Evolutionary conservation across 495 filamentous ascomycete genomes (phyloP).

Genomic region (Xylaria nigripes): DNA sequence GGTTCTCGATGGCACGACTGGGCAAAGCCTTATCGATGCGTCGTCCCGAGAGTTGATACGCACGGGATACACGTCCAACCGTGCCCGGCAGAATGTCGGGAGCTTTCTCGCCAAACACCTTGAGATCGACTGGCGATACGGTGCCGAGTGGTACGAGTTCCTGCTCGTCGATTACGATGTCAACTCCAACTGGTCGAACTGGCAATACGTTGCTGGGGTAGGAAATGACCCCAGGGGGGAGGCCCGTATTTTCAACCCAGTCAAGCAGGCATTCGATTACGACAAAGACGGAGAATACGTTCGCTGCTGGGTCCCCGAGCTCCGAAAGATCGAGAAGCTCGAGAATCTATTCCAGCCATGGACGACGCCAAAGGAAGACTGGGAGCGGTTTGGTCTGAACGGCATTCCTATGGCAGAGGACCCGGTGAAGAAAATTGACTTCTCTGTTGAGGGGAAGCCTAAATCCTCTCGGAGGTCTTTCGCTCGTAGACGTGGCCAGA

Average conservation of each 20-base stretch:
- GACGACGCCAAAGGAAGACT: conserved; percentile 45
- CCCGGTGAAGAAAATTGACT: conserved; percentile 50
- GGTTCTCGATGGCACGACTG: conserved; percentile 55
- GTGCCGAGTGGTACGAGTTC: conserved; percentile 71
- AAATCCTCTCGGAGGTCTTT: conserved; percentile 26
- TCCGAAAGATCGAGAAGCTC: conserved; percentile 40
- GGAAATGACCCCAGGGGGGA: conserved; percentile 64
- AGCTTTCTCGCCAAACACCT: conserved; percentile 63
- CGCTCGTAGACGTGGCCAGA: conserved; percentile 20
- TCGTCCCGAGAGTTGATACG: conserved; percentile 58
- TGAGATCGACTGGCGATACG: conserved; percentile 65
- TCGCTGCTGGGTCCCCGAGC: conserved; percentile 56
- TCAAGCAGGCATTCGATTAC: conserved; percentile 64
- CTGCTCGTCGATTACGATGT: conserved; percentile 64
- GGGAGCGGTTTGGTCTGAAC: conserved; percentile 41
- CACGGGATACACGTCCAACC: conserved; percentile 66
- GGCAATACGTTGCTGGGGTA: conserved; percentile 67
- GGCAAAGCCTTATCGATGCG: conserved; percentile 63
- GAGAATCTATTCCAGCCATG: conserved; percentile 58
- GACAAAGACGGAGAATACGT: conserved; percentile 58
- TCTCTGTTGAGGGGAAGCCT: conserved; percentile 39
- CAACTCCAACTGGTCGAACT: conserved; percentile 66
- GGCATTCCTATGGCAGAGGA: conserved; percentile 46
- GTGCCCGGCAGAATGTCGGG: conserved; percentile 63
- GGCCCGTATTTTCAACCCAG: conserved; percentile 60